Conservation (phyloP, 2,329 filamentous ascomycete genomes). For the Trichoderma semiorbis region DNA sequence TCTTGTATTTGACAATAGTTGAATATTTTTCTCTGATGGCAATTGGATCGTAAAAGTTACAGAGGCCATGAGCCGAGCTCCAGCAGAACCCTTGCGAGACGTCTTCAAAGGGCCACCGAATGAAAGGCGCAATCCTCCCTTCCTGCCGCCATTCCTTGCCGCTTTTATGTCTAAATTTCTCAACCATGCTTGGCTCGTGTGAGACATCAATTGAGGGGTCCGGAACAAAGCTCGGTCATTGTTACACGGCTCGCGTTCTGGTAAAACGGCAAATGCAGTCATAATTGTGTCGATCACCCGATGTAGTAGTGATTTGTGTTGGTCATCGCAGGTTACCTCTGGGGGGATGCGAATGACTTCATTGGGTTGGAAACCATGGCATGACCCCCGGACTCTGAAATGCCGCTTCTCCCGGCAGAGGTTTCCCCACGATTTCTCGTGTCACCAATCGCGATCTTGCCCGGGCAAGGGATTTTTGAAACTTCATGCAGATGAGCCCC, state of each 20-base stretch:
- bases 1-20: neutral
- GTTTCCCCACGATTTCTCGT: neutral
- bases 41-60: neutral
- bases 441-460: constrained; percentile 3
- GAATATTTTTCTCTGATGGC: neutral
- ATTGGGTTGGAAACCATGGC: neutral
- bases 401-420: constrained; percentile 9
- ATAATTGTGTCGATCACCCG: neutral
- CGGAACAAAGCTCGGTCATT: constrained; percentile 12
- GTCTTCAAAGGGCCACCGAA: neutral
- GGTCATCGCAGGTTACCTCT: neutral
- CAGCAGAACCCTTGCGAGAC: neutral
- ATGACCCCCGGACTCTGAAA: neutral
- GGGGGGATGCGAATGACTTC: constrained; percentile 1
- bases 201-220: constrained; percentile 14
- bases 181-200: neutral
- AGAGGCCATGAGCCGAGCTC: neutral
- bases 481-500: neutral
- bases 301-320: neutral
- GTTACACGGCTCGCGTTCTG: constrained; percentile 9
- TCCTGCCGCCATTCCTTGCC: neutral
- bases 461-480: neutral
- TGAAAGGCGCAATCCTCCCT: neutral
- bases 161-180: neutral
- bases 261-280: constrained; percentile 2